Percentiles rank a stretch among this genome's conserved stretches.
These are phyloP conservation scores for Trichoderma lentiforme DNA, from an alignment of 2,329 filamentous ascomycete species.

Conservation along the genomic window DNA sequence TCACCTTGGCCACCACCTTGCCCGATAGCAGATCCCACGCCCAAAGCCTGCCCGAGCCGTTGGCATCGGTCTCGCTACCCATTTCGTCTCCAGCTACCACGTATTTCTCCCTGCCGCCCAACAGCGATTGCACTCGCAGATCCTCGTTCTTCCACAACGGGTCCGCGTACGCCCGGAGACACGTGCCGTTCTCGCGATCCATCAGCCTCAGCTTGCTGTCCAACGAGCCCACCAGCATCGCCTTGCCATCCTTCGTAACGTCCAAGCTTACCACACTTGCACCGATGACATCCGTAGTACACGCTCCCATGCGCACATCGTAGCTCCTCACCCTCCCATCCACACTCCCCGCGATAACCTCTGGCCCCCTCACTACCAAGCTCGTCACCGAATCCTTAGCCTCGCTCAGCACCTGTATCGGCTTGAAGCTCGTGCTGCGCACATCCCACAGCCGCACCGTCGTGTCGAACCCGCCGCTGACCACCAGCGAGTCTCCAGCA, in stretches of 20 bases:
- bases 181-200: constrained; percentile 70
- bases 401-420: constrained; percentile 70
- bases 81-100: constrained; percentile 80
- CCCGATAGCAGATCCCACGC: constrained; percentile 85
- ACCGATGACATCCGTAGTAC: constrained; percentile 68
- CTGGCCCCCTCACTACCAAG: constrained; percentile 46
- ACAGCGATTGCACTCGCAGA: constrained; percentile 69
- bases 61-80: constrained; percentile 25
- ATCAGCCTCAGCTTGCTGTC: constrained; percentile 77
- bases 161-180: constrained; percentile 68
- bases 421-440: constrained; percentile 51
- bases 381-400: constrained; percentile 66
- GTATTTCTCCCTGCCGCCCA: constrained; percentile 73
- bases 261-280: constrained; percentile 71
- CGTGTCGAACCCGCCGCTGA: constrained; percentile 71
- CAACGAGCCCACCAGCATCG: constrained; percentile 69
- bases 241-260: constrained; percentile 68
- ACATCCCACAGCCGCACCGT: constrained; percentile 75
- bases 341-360: constrained; percentile 73
- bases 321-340: constrained; percentile 81
- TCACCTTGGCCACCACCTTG: constrained; percentile 60
- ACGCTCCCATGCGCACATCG: constrained; percentile 73
- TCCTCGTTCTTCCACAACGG: constrained; percentile 60
- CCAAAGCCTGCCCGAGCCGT: constrained; percentile 60
- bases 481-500: constrained; percentile 67